Evolutionary conservation across 2,329 filamentous ascomycete genomes (phyloP).

Genomic region (Alternaria tenuissima): DNA sequence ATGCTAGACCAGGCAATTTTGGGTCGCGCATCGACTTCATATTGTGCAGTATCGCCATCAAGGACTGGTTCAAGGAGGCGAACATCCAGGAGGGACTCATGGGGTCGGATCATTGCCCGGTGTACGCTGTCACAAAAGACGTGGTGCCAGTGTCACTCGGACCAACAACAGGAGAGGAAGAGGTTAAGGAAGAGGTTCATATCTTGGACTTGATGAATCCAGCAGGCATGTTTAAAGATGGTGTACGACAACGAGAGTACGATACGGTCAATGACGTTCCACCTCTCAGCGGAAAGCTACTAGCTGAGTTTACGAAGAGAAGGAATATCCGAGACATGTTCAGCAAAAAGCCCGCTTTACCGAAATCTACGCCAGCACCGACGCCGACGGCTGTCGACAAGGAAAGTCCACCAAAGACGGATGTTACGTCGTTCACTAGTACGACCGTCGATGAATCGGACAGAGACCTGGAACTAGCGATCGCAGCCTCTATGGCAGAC

Average conservation of each 20-base stretch:
- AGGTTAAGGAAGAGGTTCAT: constrained; percentile 59
- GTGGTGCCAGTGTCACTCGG: constrained; percentile 57
- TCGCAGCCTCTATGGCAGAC: constrained; percentile 12
- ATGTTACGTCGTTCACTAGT: neutral
- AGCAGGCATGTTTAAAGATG: constrained; percentile 72
- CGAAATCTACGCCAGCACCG: constrained; percentile 14
- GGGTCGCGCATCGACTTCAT: constrained; percentile 95
- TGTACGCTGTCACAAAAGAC: constrained; percentile 78
- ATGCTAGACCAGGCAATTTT: constrained; percentile 93
- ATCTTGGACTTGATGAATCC: constrained; percentile 82
- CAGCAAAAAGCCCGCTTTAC: constrained; percentile 48
- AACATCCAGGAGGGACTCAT: constrained; percentile 94
- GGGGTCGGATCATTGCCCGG: constrained; percentile 96
- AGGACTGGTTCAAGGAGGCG: constrained; percentile 78
- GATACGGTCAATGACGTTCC: constrained; percentile 68
- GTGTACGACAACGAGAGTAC: constrained; percentile 72
- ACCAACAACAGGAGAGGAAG: constrained; percentile 5
- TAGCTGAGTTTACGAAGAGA: constrained; percentile 87
- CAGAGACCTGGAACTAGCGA: constrained; percentile 18
- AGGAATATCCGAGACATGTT: constrained; percentile 96
- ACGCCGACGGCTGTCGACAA: constrained; percentile 2
- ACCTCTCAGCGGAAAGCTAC: constrained; percentile 79
- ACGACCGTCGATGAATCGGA: constrained; percentile 13
- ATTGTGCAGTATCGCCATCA: constrained; percentile 80
- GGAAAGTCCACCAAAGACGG: constrained; percentile 5